A percentile compares a stretch with the other conserved stretches of the same genome.
phyloP scores from a whole-genome alignment of 179 eudicot species.

The Amaranthus tricolor region DNA sequence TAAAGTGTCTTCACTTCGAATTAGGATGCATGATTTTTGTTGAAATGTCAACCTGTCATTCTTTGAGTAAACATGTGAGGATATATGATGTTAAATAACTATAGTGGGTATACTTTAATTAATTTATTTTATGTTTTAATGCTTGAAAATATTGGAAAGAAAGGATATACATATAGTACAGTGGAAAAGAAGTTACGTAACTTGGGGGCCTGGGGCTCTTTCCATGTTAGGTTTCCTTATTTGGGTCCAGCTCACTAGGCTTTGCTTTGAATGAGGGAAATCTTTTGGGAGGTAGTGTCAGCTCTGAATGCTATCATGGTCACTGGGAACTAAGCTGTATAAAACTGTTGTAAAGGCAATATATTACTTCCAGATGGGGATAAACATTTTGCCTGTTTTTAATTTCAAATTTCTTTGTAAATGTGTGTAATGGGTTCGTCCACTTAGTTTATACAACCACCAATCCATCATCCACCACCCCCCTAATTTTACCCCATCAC shows the following conservation, averaged over 20 bases:
- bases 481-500: background rate
- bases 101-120: background rate
- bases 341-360: background rate
- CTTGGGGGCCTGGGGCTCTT: background rate
- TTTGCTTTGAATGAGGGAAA: background rate
- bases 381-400: background rate
- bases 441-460: background rate
- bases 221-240: background rate
- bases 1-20: too few species aligned
- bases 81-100: too few species aligned
- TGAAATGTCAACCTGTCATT: too few species aligned
- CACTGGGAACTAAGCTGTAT: background rate
- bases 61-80: too few species aligned
- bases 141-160: background rate
- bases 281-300: background rate
- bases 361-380: background rate
- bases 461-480: background rate
- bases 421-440: background rate
- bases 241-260: background rate
- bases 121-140: too few species aligned
- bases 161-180: background rate
- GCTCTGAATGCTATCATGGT: background rate
- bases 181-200: background rate
- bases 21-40: too few species aligned
- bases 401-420: background rate